Base-by-base conservation (phyloP, 1,139 yeast genomes). In the Scheffersomyces parashehatae region DNA sequence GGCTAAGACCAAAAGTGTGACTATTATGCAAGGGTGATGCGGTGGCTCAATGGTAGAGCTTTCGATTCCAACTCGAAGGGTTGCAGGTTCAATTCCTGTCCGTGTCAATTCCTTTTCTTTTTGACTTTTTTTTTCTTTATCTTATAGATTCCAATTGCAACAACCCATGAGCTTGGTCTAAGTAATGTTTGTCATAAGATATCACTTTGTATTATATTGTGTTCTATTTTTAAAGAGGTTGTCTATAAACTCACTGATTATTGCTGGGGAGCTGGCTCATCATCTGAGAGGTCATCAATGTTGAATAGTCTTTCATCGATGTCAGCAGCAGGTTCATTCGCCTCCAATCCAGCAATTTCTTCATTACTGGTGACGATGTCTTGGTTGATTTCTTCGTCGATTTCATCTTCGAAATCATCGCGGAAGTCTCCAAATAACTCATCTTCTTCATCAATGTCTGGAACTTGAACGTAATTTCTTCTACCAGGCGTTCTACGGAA, bases 1-100 rank as follows among this genome's bases (percentile, higher is more conserved):
- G 7, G 11, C 20, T 8, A 11, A 7, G 5, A 3, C 7, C 4
- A 3, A 10, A 31, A 14, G 10, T 31, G 11, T 2, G 14, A 3
- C 1, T 16, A 6, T 1, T 2, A 9, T 12, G 13, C 7, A 39
- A 11, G 15, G 14, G 34, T 45, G 57, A 51, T 51, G 89, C 88
- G 85, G 88, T 83, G 88, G 89, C 90, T 84, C 90, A 83, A 84
- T 83, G 90, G 90, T 82, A 83, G 90, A 83, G 89, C 88, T 82
- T 83, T 83, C 83, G 90, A 84, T 83, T 85, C 89, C 89, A 83
- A 48, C 78, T 79, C 84, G 79, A 78, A 78, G 77, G 84, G 84
- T 77, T 79, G 84, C 84, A 79, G 84, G 85, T 81, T 81, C 85
- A 75, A 81, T 78, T 80, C 85, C 85, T 79, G 85, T 79, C 83